phyloP scores from a whole-genome alignment of 2,329 filamentous ascomycete genomes.

The Sordariomycetes sp. region DNA sequence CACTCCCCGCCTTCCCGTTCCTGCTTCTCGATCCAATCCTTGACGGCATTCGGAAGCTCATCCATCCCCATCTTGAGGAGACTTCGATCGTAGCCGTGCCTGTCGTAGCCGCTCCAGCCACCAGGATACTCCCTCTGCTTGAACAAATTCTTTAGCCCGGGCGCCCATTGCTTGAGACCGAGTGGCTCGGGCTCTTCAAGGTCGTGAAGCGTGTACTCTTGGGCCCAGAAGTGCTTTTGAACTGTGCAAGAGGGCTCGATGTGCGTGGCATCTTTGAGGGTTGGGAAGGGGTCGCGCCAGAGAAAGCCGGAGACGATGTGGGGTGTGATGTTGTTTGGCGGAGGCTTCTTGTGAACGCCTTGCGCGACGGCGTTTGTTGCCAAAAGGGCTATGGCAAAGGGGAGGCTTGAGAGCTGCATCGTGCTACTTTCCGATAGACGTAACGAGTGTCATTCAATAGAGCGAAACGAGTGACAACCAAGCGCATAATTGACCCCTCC shows the following conservation, averaged over 20 bases:
- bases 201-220: constrained; percentile 34
- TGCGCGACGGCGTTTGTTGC: constrained; percentile 15
- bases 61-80: constrained; percentile 36
- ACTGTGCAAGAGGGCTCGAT: constrained; percentile 25
- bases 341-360: constrained; percentile 12
- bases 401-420: constrained; percentile 13
- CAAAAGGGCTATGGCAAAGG: constrained; percentile 6
- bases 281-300: constrained; percentile 30
- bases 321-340: constrained; percentile 16
- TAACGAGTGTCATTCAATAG: background rate
- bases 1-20: constrained; percentile 21
- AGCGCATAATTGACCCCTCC: background rate
- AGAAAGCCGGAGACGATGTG: constrained; percentile 27
- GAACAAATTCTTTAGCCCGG: constrained; percentile 31
- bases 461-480: background rate
- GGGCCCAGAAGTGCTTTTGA: constrained; percentile 22
- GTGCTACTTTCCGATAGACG: background rate
- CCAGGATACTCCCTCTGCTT: constrained; percentile 35
- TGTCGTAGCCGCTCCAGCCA: constrained; percentile 41
- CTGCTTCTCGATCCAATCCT: constrained; percentile 38
- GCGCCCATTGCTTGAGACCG: constrained; percentile 28
- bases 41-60: constrained; percentile 30
- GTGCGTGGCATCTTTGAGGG: constrained; percentile 11
- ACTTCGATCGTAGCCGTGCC: constrained; percentile 38
- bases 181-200: constrained; percentile 24